Percentiles rank a stretch among this genome's conserved stretches.
Evolutionary conservation across 352 stramenopile species (phyloP).

Genomic region (Globisporangium polare): DNA sequence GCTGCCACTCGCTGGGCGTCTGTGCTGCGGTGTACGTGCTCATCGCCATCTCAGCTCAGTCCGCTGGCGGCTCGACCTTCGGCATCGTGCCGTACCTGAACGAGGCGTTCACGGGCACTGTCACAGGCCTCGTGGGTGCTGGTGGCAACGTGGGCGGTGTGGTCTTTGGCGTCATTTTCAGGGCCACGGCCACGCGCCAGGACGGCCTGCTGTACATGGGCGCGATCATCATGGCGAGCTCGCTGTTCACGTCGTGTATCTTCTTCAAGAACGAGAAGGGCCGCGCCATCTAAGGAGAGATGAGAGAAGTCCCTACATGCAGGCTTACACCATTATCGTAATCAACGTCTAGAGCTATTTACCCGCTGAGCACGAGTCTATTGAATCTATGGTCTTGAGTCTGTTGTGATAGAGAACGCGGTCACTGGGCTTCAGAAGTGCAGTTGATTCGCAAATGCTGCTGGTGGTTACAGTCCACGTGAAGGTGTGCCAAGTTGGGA

Average conservation of each 20-base stretch:
- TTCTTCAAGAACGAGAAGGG: slow-evolving; percentile 34
- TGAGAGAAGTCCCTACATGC: not conserved
- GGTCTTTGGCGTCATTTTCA: slow-evolving; percentile 73
- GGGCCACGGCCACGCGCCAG: slow-evolving; percentile 24
- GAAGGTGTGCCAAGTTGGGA: not conserved
- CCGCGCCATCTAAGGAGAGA: slow-evolving; percentile 16
- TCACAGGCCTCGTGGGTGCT: slow-evolving; percentile 61
- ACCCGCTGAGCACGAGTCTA: not conserved
- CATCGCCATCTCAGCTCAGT: slow-evolving; percentile 91
- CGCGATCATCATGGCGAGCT: slow-evolving; percentile 49
- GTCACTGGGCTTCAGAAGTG: not conserved
- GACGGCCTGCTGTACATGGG: slow-evolving; percentile 52
- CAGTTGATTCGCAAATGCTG: not conserved
- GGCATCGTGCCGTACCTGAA: slow-evolving; percentile 75
- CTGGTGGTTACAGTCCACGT: not conserved
- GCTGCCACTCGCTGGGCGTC: slow-evolving; percentile 54
- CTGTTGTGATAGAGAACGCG: no score
- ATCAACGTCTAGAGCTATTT: not conserved
- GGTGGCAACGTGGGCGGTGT: slow-evolving; percentile 68
- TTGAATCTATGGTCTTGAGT: no score
- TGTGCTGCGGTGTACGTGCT: slow-evolving; percentile 88
- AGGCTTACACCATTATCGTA: not conserved
- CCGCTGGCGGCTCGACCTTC: slow-evolving; percentile 62
- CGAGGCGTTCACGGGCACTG: slow-evolving; percentile 55
- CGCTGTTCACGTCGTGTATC: slow-evolving; percentile 40